Base-by-base conservation (phyloP, 768 basidiomycete genomes). In the Tylopilus subfusipes region DNA sequence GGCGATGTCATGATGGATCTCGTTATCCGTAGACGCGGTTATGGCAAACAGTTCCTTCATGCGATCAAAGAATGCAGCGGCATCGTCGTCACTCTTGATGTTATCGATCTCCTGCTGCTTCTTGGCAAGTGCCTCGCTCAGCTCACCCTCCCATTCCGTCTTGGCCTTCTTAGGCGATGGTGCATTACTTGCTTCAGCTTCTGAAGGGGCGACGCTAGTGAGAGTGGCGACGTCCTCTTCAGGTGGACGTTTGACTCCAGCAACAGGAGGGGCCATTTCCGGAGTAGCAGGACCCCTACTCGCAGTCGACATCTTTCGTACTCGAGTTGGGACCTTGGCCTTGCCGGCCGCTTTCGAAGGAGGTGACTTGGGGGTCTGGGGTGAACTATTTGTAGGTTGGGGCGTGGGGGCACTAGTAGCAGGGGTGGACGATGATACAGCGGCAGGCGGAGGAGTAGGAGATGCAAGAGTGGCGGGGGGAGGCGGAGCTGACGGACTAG, bases 141-240 rank as follows among this genome's bases (percentile, higher is more conserved):
- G 72, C 24, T 80, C 75, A 10, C 80, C 79, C 44, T 87, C 85
- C 83, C 84, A 88, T 50, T 90, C 86, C 21, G 79, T 82, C 75
- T 86, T 88, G 46, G 71, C 65, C 44, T 85, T 82, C 72, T 90
- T 90, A 14, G 88, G 85, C 7, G 87, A 84, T 8, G 86, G 86
- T 8, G 80, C 82, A 51, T 82, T 80, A 44, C 50, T 63, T 36
- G 50, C 55, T 51, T 63, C 71, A 21, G 63, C 57, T 45, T 69
- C 64, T 45, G 73, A 67, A 50, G 68, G 63, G 10, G 74, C 70
- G 4, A 71, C 61, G 12, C 55, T 72, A 25, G 66, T 59, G 2
- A 69, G 57, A 42, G 61, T 52, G 34, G 63, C 49, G 21, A 63
- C 52, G 7, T 65, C 68, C 27, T 84, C 70, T 19, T 73, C 70